Evolutionary conservation across 345 rosid species (phyloP).

Genomic region (Salix exigua): DNA sequence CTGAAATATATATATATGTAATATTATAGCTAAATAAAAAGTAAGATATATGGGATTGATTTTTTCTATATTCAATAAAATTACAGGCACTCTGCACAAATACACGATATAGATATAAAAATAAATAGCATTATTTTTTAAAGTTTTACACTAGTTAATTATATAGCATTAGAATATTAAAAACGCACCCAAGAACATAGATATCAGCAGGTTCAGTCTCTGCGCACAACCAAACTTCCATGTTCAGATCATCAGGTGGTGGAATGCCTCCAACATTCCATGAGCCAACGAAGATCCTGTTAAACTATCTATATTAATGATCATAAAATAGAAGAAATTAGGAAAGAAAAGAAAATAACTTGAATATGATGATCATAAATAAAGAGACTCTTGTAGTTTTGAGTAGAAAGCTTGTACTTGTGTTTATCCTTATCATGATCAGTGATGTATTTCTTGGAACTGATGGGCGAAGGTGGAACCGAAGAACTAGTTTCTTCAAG

Average conservation of each 20-base stretch:
- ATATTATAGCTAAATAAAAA: too few relatives aligned
- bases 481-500: neutral
- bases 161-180: neutral
- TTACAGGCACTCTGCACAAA: neutral
- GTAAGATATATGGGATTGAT: too few relatives aligned
- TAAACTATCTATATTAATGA: neutral
- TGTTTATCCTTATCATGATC: neutral
- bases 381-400: neutral
- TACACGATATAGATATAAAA: too few relatives aligned
- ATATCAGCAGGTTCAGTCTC: conserved; percentile 20
- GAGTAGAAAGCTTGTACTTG: neutral
- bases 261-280: conserved; percentile 42
- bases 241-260: conserved; percentile 25
- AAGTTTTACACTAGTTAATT: neutral
- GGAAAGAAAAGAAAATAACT: neutral
- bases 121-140: neutral
- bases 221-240: conserved; percentile 26
- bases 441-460: neutral
- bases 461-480: neutral
- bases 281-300: conserved; percentile 37
- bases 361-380: neutral
- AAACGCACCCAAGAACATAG: conserved; percentile 37
- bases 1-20: conserved; percentile 7
- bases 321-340: neutral
- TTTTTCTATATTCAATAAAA: neutral